Percentiles rank a stretch among this genome's conserved stretches.
These are phyloP conservation scores for Asterophora lycoperdoides DNA, from an alignment of 768 basidiomycete genomes.

Conservation along the genomic window DNA sequence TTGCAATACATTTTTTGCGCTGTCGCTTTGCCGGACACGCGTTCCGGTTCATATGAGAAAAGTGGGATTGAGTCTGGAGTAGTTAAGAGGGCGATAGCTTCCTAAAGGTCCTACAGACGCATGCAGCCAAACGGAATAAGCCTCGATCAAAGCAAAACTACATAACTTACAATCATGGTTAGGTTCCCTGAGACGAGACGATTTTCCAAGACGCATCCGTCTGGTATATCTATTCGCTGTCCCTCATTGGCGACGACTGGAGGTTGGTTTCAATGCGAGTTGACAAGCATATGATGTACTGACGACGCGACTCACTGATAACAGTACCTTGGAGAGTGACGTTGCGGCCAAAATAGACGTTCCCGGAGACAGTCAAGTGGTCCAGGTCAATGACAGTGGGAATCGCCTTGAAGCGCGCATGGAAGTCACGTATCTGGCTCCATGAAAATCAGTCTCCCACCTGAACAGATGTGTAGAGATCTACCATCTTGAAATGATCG, in stretches of 20 bases:
- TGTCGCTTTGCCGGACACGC: too few relatives aligned
- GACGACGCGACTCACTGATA: constrained; percentile 40
- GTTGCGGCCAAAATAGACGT: constrained; percentile 70
- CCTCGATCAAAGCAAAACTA: neutral
- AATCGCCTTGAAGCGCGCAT: constrained; percentile 78
- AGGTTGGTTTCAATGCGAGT: neutral
- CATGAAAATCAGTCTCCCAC: constrained; percentile 28
- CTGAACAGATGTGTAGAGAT: neutral
- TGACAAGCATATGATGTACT: neutral
- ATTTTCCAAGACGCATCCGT: constrained; percentile 60
- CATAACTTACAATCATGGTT: constrained; percentile 55
- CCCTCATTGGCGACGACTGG: constrained; percentile 60
- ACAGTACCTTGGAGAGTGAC: constrained; percentile 75
- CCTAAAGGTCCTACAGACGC: constrained; percentile 7
- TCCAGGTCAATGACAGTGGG: constrained; percentile 76
- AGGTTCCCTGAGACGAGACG: constrained; percentile 71
- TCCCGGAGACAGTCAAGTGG: constrained; percentile 76
- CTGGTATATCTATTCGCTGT: constrained; percentile 61
- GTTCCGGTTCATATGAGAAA: too few relatives aligned
- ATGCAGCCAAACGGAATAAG: neutral
- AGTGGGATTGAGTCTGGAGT: neutral
- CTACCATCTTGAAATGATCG: constrained; percentile 79
- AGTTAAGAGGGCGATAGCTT: constrained; percentile 7
- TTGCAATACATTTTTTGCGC: too few relatives aligned
- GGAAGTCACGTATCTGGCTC: constrained; percentile 58